Conservation (phyloP, 2,329 filamentous ascomycete genomes). For the Penicillium hesseltinei region DNA sequence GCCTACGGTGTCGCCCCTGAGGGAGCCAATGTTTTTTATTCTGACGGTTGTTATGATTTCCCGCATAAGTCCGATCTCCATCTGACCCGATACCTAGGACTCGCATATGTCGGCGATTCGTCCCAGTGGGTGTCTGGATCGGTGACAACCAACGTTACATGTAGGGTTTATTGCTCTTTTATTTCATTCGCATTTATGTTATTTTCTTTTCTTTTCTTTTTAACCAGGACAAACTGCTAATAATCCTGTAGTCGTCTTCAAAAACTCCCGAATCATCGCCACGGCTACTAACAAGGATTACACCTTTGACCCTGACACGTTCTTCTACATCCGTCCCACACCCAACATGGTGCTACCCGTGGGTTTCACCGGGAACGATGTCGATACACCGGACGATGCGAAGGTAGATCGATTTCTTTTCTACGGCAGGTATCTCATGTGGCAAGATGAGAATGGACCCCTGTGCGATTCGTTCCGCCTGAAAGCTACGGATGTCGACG, state of each 20-base stretch:
- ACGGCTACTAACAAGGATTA: slow-evolving; percentile 16
- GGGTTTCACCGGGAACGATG: slow-evolving; percentile 19
- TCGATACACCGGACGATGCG: slow-evolving; percentile 12
- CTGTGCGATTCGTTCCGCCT: slow-evolving; percentile 19
- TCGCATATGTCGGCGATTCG: slow-evolving; percentile 21
- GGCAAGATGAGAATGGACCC: slow-evolving; percentile 10
- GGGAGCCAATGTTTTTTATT: slow-evolving; percentile 15
- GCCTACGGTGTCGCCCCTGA: slow-evolving; percentile 13
- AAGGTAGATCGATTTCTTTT: slow-evolving; percentile 12
- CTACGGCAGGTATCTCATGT: slow-evolving; percentile 21
- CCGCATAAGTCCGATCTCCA: no score
- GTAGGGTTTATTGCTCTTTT: slow-evolving; percentile 4
- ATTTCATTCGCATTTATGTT: background rate
- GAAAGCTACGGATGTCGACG: slow-evolving; percentile 15
- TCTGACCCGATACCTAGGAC: slow-evolving; percentile 5
- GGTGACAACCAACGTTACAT: slow-evolving; percentile 19
- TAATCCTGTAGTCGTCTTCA: slow-evolving; percentile 10
- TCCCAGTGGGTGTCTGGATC: slow-evolving; percentile 16
- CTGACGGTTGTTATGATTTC: slow-evolving; percentile 9
- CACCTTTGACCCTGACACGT: slow-evolving; percentile 13
- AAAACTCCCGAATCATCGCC: slow-evolving; percentile 8
- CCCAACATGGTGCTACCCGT: slow-evolving; percentile 13
- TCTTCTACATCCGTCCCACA: slow-evolving; percentile 19
- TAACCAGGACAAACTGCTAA: background rate
- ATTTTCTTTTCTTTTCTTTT: no score